Conservation (phyloP, 805 yeast genomes). For the Candida railenensis region DNA sequence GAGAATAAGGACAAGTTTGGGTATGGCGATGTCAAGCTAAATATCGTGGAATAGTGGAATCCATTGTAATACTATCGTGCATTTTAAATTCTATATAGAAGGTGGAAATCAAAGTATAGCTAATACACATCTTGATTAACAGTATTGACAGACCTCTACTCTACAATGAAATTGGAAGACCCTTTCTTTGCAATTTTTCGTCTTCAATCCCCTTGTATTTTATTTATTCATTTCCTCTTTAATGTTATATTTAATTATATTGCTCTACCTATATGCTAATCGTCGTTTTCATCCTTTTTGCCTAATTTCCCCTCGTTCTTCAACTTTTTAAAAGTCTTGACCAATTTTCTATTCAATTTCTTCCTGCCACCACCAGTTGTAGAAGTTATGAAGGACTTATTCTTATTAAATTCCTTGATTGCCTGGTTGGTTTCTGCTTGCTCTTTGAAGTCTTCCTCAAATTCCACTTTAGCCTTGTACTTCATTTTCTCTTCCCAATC, state of each 20-base stretch:
- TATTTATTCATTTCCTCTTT: neutral
- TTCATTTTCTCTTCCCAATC: slow-evolving; percentile 30
- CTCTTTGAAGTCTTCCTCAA: slow-evolving; percentile 20
- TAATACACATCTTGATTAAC: no score
- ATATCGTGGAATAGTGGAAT: slow-evolving; percentile 38
- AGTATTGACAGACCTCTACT: no score
- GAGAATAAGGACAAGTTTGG: slow-evolving; percentile 60
- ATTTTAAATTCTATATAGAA: no score
- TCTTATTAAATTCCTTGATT: slow-evolving; percentile 20
- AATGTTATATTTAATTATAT: neutral
- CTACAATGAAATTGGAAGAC: no score
- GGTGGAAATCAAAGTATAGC: no score
- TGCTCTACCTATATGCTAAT: neutral
- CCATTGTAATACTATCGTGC: neutral
- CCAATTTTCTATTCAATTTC: slow-evolving; percentile 35
- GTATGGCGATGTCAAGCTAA: slow-evolving; percentile 47
- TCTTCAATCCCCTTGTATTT: neutral
- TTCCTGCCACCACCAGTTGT: slow-evolving; percentile 23
- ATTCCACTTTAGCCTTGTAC: slow-evolving; percentile 14
- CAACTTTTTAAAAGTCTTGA: slow-evolving; percentile 30
- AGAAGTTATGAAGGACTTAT: slow-evolving; percentile 7
- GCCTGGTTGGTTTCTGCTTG: slow-evolving; percentile 13
- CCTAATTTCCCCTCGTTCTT: slow-evolving; percentile 24
- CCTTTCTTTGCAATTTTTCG: no score
- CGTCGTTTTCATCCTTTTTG: slow-evolving; percentile 9